Evolutionary conservation across 176 grass and related monocot species (phyloP).

Genomic region (Hyparrhenia diplandra): DNA sequence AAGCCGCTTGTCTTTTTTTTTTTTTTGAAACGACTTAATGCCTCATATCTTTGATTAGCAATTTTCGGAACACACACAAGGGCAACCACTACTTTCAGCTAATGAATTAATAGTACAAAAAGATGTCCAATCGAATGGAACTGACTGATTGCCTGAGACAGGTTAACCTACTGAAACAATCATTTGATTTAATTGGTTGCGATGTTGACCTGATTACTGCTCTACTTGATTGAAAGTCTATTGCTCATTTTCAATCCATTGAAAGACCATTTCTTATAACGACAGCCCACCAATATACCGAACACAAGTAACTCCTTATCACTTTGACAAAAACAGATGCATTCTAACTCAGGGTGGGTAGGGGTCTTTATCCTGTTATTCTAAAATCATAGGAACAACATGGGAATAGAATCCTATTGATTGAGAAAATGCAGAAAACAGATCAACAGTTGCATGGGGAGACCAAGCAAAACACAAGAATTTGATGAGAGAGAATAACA

Average conservation of each 20-base stretch:
- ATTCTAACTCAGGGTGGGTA: neutral
- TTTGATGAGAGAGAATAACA: neutral
- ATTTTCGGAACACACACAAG: neutral
- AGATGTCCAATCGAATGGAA: neutral
- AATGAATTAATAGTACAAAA: neutral
- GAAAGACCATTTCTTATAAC: slow-evolving; percentile 13
- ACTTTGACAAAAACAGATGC: slow-evolving; percentile 10
- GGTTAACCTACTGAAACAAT: neutral
- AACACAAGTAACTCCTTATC: neutral
- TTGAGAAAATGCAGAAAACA: neutral
- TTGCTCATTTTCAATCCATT: neutral
- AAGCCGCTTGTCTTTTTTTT: too few species aligned
- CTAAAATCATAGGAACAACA: neutral
- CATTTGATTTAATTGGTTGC: neutral
- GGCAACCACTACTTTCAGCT: neutral
- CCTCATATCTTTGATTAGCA: neutral
- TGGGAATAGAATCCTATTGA: neutral
- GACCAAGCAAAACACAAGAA: neutral
- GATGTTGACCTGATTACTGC: neutral
- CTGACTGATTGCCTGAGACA: neutral
- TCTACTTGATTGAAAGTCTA: neutral
- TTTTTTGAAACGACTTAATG: too few species aligned
- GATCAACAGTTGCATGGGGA: neutral
- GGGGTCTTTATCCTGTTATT: neutral
- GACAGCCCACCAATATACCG: neutral